These are phyloP conservation scores for Arthrobotrys entomopaga DNA, from an alignment of 2,329 filamentous ascomycete genomes.

Conservation along the genomic window DNA sequence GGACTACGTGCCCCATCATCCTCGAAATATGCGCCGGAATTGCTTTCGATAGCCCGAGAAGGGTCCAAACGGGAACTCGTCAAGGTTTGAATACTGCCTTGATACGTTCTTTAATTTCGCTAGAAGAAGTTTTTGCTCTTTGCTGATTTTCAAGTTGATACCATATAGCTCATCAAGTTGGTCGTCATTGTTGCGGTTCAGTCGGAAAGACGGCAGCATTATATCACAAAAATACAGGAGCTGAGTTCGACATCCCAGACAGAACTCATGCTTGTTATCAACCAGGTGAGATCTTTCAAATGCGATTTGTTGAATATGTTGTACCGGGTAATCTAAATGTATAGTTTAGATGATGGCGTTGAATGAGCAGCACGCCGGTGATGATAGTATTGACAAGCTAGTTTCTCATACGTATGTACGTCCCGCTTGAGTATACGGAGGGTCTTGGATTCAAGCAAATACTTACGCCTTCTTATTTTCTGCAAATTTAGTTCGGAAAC, in stretches of 20 bases:
- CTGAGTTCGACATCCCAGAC: slow-evolving; percentile 58
- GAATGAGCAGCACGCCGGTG: slow-evolving; percentile 45
- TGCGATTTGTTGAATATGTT: background rate
- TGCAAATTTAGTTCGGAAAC: slow-evolving; percentile 56
- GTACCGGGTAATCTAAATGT: background rate
- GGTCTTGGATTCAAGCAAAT: background rate
- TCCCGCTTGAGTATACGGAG: too few species aligned
- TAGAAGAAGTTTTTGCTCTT: background rate
- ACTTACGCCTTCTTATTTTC: background rate
- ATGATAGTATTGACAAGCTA: slow-evolving; percentile 40
- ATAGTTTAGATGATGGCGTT: slow-evolving; percentile 58
- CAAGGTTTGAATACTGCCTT: slow-evolving; percentile 45
- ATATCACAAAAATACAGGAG: slow-evolving; percentile 58
- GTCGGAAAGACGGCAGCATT: slow-evolving; percentile 58
- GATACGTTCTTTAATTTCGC: background rate
- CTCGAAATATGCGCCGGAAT: slow-evolving; percentile 56
- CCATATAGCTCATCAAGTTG: slow-evolving; percentile 58
- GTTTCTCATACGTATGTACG: slow-evolving; percentile 31
- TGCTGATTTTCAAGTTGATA: background rate
- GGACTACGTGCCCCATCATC: slow-evolving; percentile 57
- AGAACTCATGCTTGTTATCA: slow-evolving; percentile 59
- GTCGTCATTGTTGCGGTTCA: slow-evolving; percentile 59
- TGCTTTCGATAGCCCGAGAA: slow-evolving; percentile 59
- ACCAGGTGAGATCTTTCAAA: slow-evolving; percentile 48
- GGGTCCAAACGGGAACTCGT: slow-evolving; percentile 58